phyloP scores from a whole-genome alignment of 805 yeast species.

The Suhomyces sp. region DNA sequence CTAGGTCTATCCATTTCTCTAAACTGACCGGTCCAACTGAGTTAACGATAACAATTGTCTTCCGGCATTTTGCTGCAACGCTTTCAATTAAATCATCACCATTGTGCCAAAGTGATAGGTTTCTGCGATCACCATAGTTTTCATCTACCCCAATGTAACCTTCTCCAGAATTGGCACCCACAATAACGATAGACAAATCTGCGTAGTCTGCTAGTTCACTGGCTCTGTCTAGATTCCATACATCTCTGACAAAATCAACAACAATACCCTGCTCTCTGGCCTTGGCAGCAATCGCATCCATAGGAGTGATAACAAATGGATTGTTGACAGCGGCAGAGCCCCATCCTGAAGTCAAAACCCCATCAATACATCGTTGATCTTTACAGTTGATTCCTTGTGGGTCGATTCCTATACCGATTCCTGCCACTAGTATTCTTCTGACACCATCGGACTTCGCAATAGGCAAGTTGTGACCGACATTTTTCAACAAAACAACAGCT shows the following conservation, averaged over 20 bases:
- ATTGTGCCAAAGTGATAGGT: constrained; percentile 54
- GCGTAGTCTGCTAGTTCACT: constrained; percentile 48
- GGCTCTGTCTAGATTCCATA: constrained; percentile 45
- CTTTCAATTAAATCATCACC: constrained; percentile 53
- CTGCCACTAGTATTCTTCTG: constrained; percentile 46
- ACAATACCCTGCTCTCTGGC: constrained; percentile 48
- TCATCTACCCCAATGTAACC: constrained; percentile 58
- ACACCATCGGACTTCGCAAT: constrained; percentile 43
- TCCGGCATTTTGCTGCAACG: constrained; percentile 50
- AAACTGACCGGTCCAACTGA: constrained; percentile 61
- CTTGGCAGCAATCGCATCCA: constrained; percentile 50
- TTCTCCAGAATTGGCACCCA: constrained; percentile 56
- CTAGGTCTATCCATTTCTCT: constrained; percentile 57
- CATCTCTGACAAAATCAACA: constrained; percentile 46
- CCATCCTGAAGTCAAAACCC: constrained; percentile 60
- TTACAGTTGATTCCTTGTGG: constrained; percentile 53
- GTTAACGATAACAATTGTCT: constrained; percentile 59
- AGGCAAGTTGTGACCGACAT: constrained; percentile 53
- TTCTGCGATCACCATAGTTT: constrained; percentile 58
- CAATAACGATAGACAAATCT: constrained; percentile 56
- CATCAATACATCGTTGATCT: constrained; percentile 53
- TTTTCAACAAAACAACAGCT: constrained; percentile 56
- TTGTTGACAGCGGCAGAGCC: constrained; percentile 62
- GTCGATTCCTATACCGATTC: constrained; percentile 52
- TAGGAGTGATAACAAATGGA: constrained; percentile 58